Evolutionary conservation across 83 land plant species (phyloP).

Genomic region (Larix sibirica): DNA sequence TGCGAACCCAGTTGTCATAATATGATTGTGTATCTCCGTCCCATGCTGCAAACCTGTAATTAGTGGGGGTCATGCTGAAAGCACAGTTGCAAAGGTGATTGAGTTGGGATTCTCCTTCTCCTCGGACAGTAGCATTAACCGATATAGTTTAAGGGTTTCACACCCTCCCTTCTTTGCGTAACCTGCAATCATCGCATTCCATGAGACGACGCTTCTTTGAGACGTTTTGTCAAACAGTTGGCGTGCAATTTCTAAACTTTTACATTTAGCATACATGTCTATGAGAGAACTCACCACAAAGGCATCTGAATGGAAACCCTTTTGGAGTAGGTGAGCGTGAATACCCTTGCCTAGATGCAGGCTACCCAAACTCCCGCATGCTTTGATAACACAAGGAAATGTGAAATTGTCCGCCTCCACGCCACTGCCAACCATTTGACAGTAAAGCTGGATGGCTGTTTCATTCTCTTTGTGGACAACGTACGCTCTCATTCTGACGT

Average conservation of each 20-base stretch:
- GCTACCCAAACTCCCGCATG: conserved; percentile 22
- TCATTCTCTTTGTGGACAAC: too few species aligned
- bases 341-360: conserved; percentile 34
- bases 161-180: neutral
- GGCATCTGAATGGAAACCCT: conserved; percentile 34
- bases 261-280: conserved; percentile 17
- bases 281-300: conserved; percentile 29
- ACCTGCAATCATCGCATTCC: conserved; percentile 13
- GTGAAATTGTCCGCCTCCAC: conserved; percentile 49
- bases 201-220: neutral
- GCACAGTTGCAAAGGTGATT: conserved; percentile 2
- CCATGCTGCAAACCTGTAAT: neutral
- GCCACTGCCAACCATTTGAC: conserved; percentile 31
- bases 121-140: neutral
- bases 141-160: neutral
- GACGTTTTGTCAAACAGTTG: conserved; percentile 15
- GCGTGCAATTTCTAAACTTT: neutral
- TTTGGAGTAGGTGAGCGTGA: conserved; percentile 35
- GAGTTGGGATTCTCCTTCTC: neutral
- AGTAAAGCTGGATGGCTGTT: neutral
- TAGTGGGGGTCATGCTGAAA: too few species aligned
- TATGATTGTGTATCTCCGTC: conserved; percentile 5
- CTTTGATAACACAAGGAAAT: conserved; percentile 36
- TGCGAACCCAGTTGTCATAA: neutral
- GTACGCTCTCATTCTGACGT: too few species aligned